Base-by-base conservation (phyloP, 176 grass and related monocot species). In the Chloris gayana region DNA sequence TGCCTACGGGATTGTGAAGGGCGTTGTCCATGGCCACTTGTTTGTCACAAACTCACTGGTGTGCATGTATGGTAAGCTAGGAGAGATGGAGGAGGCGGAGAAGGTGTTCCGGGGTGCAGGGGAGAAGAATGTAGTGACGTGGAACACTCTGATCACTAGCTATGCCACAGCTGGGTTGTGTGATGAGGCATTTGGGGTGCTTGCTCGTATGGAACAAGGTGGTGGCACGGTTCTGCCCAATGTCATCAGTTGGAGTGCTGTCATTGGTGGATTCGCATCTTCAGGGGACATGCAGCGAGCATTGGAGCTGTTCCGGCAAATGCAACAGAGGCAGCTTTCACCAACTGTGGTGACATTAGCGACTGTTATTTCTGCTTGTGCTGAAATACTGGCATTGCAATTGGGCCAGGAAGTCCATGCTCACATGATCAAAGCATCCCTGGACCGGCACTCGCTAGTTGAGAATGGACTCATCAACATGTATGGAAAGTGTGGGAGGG, bases 61-160 rank as follows among this genome's bases (percentile, higher is more conserved):
- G 15, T 94, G 92, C 81, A 82, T 91, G 92, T 94, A 94, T 7
- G 89, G 89, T 18, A 94, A 94, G 73, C 77, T 91, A 3, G 47
- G 86, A 12, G 22, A 60, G 26, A 85, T 82, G 71, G 84, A 76
- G 11, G 89, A 76, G 2, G 86, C 92, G 0, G 24, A 27, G 72
- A 71, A 41, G 77, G 14, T 87, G 25, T 94, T 91, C 69, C 0
- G 2, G 21, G 56, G 75, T 8, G 67, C 84, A 0, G 4, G 34
- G 7, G 39, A 39, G 45, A 91, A 46, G 46, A 86, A 89, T 54
- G 56, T 75, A 1, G 88, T 94, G 50, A 82, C 86, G 54, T 91
- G 86, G 86, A 94, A 94, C 57, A 31, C 88, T 3, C 82, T 94
- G 63, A 85, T 91, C 72, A 85, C 80, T 4, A 85, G 86, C 72